Evolutionary conservation across 2,329 filamentous ascomycete genomes (phyloP), one percentile per base, ranked within the genome.

Genomic region (Calonectria crousiana): DNA sequence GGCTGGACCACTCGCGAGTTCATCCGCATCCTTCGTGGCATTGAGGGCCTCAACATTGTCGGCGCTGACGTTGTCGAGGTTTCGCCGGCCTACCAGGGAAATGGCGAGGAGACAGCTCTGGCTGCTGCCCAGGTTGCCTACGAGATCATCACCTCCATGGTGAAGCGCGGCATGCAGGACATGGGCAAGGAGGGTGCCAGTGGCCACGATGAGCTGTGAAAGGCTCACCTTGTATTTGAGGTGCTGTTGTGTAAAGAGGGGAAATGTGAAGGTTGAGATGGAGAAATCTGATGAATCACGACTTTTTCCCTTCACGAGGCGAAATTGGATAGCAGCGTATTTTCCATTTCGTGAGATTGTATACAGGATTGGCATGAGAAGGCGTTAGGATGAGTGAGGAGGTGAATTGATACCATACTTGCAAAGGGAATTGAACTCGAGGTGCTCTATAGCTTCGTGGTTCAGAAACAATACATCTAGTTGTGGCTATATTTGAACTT

Each of bases 1-100:
- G 95, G 95, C 47, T 98, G 95, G 95, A 97, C 95, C 8, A 97
- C 94, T 26, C 89, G 95, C 67, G 96, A 98, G 87, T 88, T 98
- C 78, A 96, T 98, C 76, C 89, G 94, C 16, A 95, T 98, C 72
- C 85, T 98, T 82, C 88, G 95, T 38, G 95, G 95, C 0, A 90
- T 98, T 52, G 95, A 98, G 86, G 90, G 88, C 0, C 84, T 98
- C 83, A 98, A 98, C 82, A 86, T 98, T 5, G 94, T 98, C 4
- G 96, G 95, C 1, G 96, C 95, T 0, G 96, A 98, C 85, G 91
- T 98, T 64, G 96, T 98, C 6, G 96, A 98, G 88, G 82, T 95
- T 11, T 92, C 93, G 53, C 95, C 95, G 0, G 94, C 94, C 16
- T 98, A 97, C 82, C 95, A 98, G 87, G 93, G 93, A 14, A 87